These are phyloP conservation scores for Canavalia ensiformis DNA, from an alignment of 306 rosid species.

Conservation along the genomic window DNA sequence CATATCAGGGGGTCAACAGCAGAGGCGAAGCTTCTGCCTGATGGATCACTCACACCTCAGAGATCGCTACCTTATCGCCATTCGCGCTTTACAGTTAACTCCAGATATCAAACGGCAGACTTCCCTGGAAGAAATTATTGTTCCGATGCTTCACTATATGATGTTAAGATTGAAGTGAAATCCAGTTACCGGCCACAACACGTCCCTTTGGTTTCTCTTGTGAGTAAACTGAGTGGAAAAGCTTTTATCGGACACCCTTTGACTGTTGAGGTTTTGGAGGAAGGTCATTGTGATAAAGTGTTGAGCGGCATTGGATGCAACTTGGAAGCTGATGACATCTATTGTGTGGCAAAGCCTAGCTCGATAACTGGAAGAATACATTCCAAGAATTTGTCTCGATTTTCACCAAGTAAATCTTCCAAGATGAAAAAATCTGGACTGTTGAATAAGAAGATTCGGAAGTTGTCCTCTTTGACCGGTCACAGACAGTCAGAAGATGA, in stretches of 20 bases:
- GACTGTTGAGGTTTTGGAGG: conserved; percentile 72
- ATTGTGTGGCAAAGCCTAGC: conserved; percentile 48
- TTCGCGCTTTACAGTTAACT: conserved; percentile 75
- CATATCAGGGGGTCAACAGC: conserved; percentile 49
- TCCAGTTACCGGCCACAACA: conserved; percentile 83
- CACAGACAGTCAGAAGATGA: conserved; percentile 70
- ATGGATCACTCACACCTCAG: conserved; percentile 64
- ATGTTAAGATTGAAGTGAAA: conserved; percentile 78
- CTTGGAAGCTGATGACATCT: conserved; percentile 48
- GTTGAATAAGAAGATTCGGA: conserved; percentile 79
- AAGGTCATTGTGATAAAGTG: conserved; percentile 65
- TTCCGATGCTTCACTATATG: conserved; percentile 65
- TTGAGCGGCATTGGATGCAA: conserved; percentile 52
- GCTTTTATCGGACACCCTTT: conserved; percentile 96
- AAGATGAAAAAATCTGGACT: conserved; percentile 73
- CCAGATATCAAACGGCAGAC: conserved; percentile 73
- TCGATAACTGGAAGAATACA: conserved; percentile 50
- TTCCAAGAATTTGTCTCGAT: conserved; percentile 52
- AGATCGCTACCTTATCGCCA: conserved; percentile 88
- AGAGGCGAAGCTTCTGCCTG: conserved; percentile 62
- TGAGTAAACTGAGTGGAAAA: conserved; percentile 87
- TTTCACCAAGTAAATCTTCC: conserved; percentile 57
- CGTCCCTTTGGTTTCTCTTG: conserved; percentile 92
- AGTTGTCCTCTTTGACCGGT: conserved; percentile 81
- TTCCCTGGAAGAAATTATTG: conserved; percentile 59